Percentiles rank a stretch among this genome's conserved stretches.
phyloP scores from a whole-genome alignment of 148 eudicot genomes.

The Camellia japonica region DNA sequence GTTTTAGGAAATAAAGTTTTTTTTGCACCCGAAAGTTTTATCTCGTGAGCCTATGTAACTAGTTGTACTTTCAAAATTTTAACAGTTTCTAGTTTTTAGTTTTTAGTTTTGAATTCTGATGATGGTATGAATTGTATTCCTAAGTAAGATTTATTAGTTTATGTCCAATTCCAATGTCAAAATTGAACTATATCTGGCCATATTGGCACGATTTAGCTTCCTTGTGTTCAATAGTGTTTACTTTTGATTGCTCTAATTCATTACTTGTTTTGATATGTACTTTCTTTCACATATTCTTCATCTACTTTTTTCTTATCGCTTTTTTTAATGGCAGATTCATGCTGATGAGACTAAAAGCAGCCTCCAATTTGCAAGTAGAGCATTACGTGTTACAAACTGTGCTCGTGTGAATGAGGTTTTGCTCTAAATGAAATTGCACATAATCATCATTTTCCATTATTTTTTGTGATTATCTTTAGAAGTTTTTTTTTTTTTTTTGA shows the following conservation, averaged over 20 bases:
- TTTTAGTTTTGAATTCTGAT: background rate
- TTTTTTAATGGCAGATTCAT: slow-evolving; percentile 61
- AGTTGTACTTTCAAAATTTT: background rate
- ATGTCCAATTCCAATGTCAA: background rate
- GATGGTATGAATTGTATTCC: background rate
- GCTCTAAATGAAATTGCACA: background rate
- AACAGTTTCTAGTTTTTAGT: background rate
- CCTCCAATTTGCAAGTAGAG: slow-evolving; percentile 98
- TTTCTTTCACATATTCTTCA: background rate
- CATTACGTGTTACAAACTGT: slow-evolving; percentile 92
- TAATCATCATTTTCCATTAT: background rate
- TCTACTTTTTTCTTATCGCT: slow-evolving; percentile 11
- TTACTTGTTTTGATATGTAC: background rate
- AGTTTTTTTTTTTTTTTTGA: background rate
- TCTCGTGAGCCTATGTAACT: background rate
- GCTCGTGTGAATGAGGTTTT: slow-evolving; percentile 93
- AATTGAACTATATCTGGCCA: background rate
- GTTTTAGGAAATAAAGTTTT: background rate
- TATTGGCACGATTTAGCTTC: slow-evolving; percentile 1
- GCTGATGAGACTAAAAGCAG: slow-evolving; percentile 99
- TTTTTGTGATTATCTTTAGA: background rate
- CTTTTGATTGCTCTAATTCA: background rate
- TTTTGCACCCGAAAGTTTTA: slow-evolving; percentile 1
- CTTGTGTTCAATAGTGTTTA: slow-evolving; percentile 7
- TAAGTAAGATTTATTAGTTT: background rate